These are phyloP conservation scores for Catharanthus roseus DNA, from an alignment of 257 asterid species.

Conservation along the genomic window DNA sequence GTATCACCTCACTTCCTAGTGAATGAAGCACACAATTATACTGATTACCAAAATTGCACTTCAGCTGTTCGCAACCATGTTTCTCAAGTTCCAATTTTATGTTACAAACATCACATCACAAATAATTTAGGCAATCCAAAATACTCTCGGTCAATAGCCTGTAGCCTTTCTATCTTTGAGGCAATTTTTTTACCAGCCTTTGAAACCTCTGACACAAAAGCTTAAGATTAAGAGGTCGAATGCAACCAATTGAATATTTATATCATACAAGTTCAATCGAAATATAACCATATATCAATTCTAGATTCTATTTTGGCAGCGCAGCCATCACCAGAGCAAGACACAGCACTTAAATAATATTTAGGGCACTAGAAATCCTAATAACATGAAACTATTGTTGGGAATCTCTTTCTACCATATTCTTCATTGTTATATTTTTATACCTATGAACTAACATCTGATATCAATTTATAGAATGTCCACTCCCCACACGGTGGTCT, in stretches of 20 bases:
- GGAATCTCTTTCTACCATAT: too few species aligned
- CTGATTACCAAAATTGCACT: background rate
- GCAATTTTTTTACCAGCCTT: background rate
- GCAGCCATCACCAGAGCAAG: background rate
- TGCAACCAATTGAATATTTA: background rate
- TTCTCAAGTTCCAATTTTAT: background rate
- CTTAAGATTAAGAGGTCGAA: background rate
- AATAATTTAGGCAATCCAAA: background rate
- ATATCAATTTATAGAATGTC: too few species aligned
- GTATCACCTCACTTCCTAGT: background rate
- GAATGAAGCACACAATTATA: background rate
- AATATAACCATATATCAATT: background rate
- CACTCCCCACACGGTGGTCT: too few species aligned
- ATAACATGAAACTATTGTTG: too few species aligned
- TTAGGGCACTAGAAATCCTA: too few species aligned
- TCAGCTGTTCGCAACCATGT: background rate
- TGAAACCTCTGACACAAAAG: background rate
- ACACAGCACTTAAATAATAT: background rate
- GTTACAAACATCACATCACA: too few species aligned
- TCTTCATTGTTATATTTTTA: too few species aligned
- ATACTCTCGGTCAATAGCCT: background rate
- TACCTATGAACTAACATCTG: too few species aligned
- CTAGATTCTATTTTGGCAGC: background rate
- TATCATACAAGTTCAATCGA: background rate
- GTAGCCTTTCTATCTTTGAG: background rate